Evolutionary conservation across 352 stramenopile species (phyloP).

Genomic region (Phytophthora europaea): DNA sequence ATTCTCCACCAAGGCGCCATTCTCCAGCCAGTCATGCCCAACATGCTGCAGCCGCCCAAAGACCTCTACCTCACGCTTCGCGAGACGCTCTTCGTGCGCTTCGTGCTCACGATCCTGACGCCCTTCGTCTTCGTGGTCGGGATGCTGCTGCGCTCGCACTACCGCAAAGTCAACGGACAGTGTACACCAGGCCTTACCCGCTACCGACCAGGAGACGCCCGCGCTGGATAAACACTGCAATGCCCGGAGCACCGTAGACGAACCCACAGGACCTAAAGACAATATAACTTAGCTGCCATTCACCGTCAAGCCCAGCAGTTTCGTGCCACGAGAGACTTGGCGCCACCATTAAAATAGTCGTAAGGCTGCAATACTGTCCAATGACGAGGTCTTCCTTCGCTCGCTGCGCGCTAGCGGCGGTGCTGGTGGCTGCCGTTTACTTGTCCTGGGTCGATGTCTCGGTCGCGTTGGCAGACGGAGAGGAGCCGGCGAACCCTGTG

Average conservation of each 20-base stretch:
- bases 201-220: constrained; percentile 32
- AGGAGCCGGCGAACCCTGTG: constrained; percentile 58
- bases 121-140: constrained; percentile 34
- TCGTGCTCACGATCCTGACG: constrained; percentile 34
- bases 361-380: background rate
- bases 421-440: constrained; percentile 6
- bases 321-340: constrained; percentile 3
- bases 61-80: constrained; percentile 28
- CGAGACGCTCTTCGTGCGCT: constrained; percentile 38
- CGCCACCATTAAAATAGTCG: constrained; percentile 24
- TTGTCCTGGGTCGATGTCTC: background rate
- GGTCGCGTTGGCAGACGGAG: constrained; percentile 34
- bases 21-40: constrained; percentile 9
- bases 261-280: background rate
- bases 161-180: constrained; percentile 40
- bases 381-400: constrained; percentile 1
- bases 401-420: background rate
- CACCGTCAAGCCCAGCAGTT: constrained; percentile 23
- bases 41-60: constrained; percentile 29
- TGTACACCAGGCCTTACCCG: constrained; percentile 31
- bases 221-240: background rate
- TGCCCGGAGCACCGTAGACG: background rate
- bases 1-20: background rate
- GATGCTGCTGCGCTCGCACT: constrained; percentile 33
- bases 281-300: constrained; percentile 9